Conservation (phyloP, 805 yeast genomes). For the Cyberlindnera xylosilytica region DNA sequence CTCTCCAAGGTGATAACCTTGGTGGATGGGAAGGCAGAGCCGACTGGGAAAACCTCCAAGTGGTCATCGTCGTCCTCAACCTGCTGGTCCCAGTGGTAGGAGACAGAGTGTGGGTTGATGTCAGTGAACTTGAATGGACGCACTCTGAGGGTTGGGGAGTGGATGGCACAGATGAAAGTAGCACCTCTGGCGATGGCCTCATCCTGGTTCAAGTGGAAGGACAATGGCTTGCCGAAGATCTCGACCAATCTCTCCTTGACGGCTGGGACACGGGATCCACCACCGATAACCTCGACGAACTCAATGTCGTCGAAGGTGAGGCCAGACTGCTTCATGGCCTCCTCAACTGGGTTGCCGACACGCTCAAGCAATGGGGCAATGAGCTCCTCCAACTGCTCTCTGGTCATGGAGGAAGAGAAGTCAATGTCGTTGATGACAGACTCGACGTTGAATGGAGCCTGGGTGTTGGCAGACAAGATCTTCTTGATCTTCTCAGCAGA, state of each 20-base stretch:
- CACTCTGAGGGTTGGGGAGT: slow-evolving; percentile 97
- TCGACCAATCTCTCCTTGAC: slow-evolving; percentile 78
- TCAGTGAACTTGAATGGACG: slow-evolving; percentile 99
- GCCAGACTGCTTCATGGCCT: slow-evolving; percentile 79
- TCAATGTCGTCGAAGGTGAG: slow-evolving; percentile 72
- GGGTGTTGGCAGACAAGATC: slow-evolving; percentile 91
- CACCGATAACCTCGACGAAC: slow-evolving; percentile 94
- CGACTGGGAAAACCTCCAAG: slow-evolving; percentile 95
- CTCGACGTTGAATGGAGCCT: slow-evolving; percentile 93
- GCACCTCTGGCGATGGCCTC: slow-evolving; percentile 99
- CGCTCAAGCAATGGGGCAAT: slow-evolving; percentile 78
- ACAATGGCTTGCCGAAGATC: slow-evolving; percentile 79
- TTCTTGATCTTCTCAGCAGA: slow-evolving; percentile 94
- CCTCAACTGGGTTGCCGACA: slow-evolving; percentile 72
- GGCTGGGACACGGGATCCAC: slow-evolving; percentile 96
- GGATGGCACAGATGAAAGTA: slow-evolving; percentile 98
- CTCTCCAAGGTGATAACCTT: slow-evolving; percentile 94
- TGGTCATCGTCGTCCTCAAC: slow-evolving; percentile 86
- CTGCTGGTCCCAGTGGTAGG: slow-evolving; percentile 93
- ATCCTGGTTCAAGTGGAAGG: slow-evolving; percentile 96
- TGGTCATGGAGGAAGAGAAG: slow-evolving; percentile 80
- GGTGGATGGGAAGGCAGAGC: slow-evolving; percentile 90
- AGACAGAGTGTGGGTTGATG: slow-evolving; percentile 84
- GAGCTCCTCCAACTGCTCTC: slow-evolving; percentile 91
- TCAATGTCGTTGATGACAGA: slow-evolving; percentile 97